Conservation (phyloP, 2,329 filamentous ascomycete species). For the Paracamarosporium sp. region DNA sequence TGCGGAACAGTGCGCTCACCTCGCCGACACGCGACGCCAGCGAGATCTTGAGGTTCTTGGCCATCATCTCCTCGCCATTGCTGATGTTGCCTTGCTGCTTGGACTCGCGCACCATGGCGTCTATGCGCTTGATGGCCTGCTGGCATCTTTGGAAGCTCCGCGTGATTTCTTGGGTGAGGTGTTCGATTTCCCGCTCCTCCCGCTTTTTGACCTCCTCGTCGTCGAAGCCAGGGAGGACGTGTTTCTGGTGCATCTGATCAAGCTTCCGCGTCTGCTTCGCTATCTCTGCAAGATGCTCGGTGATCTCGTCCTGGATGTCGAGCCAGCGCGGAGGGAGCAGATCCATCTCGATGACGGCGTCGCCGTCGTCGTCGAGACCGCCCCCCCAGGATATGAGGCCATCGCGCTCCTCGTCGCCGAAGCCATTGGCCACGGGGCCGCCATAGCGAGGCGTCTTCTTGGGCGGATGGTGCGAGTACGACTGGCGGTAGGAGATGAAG, state of each 20-base stretch:
- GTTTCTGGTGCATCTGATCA: constrained; percentile 94
- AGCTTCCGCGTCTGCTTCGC: constrained; percentile 82
- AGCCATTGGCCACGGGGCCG: constrained; percentile 62
- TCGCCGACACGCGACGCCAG: constrained; percentile 89
- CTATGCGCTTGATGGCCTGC: constrained; percentile 83
- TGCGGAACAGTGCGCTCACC: constrained; percentile 88
- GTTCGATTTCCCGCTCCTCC: constrained; percentile 91
- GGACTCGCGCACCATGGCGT: constrained; percentile 83
- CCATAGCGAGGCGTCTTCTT: constrained; percentile 76
- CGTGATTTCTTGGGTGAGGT: constrained; percentile 88
- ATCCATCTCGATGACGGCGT: constrained; percentile 98
- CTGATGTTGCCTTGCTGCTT: constrained; percentile 75
- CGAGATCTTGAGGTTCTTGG: constrained; percentile 92
- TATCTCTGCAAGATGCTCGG: constrained; percentile 80
- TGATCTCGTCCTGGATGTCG: constrained; percentile 92
- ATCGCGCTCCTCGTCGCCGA: constrained; percentile 69
- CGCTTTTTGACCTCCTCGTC: constrained; percentile 87
- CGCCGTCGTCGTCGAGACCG: constrained; percentile 83
- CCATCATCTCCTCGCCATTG: constrained; percentile 91
- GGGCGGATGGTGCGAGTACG: constrained; percentile 91
- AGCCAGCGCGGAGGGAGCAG: constrained; percentile 93
- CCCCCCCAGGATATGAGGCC: constrained; percentile 82
- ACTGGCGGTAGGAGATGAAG: constrained; percentile 99
- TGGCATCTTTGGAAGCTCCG: constrained; percentile 89
- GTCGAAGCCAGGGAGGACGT: constrained; percentile 94